phyloP scores from a whole-genome alignment of 371 early-diverging fungal species.

The Umbelopsis sp. region DNA sequence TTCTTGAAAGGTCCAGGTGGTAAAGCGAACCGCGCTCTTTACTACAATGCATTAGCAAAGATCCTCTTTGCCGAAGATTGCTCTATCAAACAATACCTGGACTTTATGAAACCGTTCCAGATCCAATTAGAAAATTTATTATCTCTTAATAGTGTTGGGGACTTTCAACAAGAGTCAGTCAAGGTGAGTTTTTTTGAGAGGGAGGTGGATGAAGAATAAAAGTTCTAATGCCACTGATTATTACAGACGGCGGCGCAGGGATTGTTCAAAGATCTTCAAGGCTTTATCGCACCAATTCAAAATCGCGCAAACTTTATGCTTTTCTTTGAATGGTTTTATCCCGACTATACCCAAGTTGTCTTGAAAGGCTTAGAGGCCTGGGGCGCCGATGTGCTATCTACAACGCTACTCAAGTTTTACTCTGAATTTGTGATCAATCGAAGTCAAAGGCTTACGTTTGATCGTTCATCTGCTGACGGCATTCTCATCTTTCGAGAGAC shows the following conservation, averaged over 20 bases:
- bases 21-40: slow-evolving; percentile 64
- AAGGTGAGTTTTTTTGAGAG: slow-evolving; percentile 26
- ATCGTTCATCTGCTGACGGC: slow-evolving; percentile 84
- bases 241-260: slow-evolving; percentile 54
- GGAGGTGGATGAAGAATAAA: neutral
- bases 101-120: slow-evolving; percentile 76
- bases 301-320: slow-evolving; percentile 64
- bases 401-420: slow-evolving; percentile 75
- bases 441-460: slow-evolving; percentile 83
- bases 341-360: slow-evolving; percentile 65
- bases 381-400: slow-evolving; percentile 66
- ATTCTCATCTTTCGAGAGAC: slow-evolving; percentile 90
- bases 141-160: slow-evolving; percentile 33
- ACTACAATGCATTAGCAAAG: slow-evolving; percentile 78
- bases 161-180: slow-evolving; percentile 42
- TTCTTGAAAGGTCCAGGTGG: slow-evolving; percentile 60
- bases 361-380: slow-evolving; percentile 73
- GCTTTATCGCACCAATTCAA: slow-evolving; percentile 73
- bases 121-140: slow-evolving; percentile 50
- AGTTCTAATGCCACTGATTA: neutral
- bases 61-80: slow-evolving; percentile 76
- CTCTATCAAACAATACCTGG: slow-evolving; percentile 62
- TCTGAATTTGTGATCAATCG: slow-evolving; percentile 82
- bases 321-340: slow-evolving; percentile 89
- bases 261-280: slow-evolving; percentile 80